Conservation (phyloP, 768 basidiomycete genomes). For the Fomitopsis serialis region DNA sequence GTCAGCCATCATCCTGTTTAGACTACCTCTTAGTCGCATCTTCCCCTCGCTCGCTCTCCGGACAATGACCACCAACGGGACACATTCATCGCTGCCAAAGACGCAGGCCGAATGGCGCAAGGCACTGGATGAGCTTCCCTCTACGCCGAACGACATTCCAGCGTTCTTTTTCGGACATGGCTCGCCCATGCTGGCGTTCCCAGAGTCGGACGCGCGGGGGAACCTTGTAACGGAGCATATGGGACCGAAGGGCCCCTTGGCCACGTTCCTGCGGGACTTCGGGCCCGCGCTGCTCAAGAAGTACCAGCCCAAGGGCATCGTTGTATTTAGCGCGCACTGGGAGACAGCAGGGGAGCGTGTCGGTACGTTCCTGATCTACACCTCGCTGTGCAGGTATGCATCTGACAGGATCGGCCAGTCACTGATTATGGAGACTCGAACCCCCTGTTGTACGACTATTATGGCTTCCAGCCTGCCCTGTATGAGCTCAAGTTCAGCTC, state of each 20-base stretch:
- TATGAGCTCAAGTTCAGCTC: slow-evolving; percentile 68
- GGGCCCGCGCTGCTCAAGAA: slow-evolving; percentile 59
- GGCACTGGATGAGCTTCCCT: slow-evolving; percentile 50
- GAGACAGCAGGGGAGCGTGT: slow-evolving; percentile 56
- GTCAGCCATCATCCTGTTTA: slow-evolving; percentile 9
- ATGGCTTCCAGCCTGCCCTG: slow-evolving; percentile 52
- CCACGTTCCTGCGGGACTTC: slow-evolving; percentile 57
- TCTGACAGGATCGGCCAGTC: slow-evolving; percentile 19
- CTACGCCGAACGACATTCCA: slow-evolving; percentile 57
- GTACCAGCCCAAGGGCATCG: slow-evolving; percentile 73
- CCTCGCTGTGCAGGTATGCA: not conserved
- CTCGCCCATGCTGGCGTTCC: slow-evolving; percentile 46
- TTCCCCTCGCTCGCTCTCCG: slow-evolving; percentile 4
- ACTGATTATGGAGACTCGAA: slow-evolving; percentile 76
- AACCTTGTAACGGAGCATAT: slow-evolving; percentile 13
- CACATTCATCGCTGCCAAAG: slow-evolving; percentile 22
- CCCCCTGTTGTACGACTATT: slow-evolving; percentile 72
- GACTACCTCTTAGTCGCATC: slow-evolving; percentile 11
- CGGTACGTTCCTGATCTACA: slow-evolving; percentile 31
- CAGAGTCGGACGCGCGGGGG: slow-evolving; percentile 12
- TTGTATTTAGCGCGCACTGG: slow-evolving; percentile 84
- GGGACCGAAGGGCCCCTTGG: slow-evolving; percentile 52
- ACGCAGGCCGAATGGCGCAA: slow-evolving; percentile 42
- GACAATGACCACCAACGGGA: slow-evolving; percentile 12
- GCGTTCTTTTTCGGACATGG: slow-evolving; percentile 77